Evolutionary conservation across 1,284 basidiomycete species (phyloP).

Genomic region (Pyrrhoderma noxium): DNA sequence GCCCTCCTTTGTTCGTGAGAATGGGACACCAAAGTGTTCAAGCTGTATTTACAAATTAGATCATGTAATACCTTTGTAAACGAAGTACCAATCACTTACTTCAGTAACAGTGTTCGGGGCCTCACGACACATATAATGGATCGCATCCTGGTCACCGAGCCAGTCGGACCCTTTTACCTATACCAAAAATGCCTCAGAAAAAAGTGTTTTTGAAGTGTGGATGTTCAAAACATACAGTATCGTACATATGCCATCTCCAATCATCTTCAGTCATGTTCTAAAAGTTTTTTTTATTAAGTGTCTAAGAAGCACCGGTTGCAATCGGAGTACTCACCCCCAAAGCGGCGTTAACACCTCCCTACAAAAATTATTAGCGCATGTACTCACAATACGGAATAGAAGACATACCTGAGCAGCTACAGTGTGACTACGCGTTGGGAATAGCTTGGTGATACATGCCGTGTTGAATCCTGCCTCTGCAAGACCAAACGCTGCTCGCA

Average conservation of each 20-base stretch:
- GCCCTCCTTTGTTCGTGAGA: constrained; percentile 97
- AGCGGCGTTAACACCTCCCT: constrained; percentile 99
- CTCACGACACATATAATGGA: constrained; percentile 98
- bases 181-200: constrained; percentile 11
- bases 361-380: constrained; percentile 21
- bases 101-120: constrained; percentile 92
- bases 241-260: constrained; percentile 99
- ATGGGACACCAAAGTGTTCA: constrained; percentile 98
- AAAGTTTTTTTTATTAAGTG: constrained; percentile 14
- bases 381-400: constrained; percentile 6
- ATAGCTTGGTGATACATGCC: constrained; percentile 97
- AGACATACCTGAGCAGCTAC: constrained; percentile 86
- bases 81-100: constrained; percentile 33
- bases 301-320: not conserved
- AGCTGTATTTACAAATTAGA: constrained; percentile 48
- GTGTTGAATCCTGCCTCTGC: constrained; percentile 99
- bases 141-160: constrained; percentile 99
- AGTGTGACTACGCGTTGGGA: constrained; percentile 99
- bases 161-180: constrained; percentile 99
- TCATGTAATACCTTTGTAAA: not conserved
- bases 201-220: constrained; percentile 13
- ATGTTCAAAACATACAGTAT: constrained; percentile 65
- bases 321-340: constrained; percentile 65
- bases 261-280: constrained; percentile 99
- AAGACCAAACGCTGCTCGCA: constrained; percentile 97